These are phyloP conservation scores for Fusarium camptoceras DNA, from an alignment of 2,329 filamentous ascomycete species.

Conservation along the genomic window DNA sequence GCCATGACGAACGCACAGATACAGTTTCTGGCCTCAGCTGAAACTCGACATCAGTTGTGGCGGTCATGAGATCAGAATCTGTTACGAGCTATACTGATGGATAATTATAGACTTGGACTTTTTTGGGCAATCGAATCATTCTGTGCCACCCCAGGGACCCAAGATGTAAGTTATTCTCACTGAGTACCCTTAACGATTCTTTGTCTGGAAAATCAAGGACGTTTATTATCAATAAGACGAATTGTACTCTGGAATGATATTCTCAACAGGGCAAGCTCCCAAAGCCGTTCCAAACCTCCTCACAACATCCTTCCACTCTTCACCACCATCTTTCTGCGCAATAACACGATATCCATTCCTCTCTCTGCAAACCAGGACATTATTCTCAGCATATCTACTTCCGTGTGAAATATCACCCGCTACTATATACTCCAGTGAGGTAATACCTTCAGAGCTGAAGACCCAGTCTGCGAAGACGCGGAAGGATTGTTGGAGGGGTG, in stretches of 20 bases:
- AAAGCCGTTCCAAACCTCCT: background rate
- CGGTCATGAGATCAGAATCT: background rate
- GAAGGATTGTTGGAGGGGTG: background rate
- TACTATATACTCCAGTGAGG: background rate
- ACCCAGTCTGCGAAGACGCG: background rate
- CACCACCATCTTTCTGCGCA: background rate
- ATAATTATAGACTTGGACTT: too few species aligned
- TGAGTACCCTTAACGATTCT: too few species aligned
- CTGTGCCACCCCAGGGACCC: too few species aligned
- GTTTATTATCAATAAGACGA: too few species aligned
- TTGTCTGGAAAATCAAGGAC: too few species aligned
- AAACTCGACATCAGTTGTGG: background rate
- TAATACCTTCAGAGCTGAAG: background rate
- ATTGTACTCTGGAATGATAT: background rate
- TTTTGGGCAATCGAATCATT: too few species aligned
- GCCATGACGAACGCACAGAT: background rate
- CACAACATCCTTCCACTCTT: background rate
- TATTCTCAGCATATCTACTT: background rate
- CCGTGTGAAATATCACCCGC: background rate
- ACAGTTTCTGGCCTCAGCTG: background rate
- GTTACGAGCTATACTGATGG: too few species aligned
- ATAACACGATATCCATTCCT: background rate
- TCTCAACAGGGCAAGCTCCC: conserved; percentile 1
- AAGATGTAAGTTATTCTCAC: too few species aligned
- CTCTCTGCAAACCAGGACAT: background rate